Base-by-base conservation (phyloP, 208 protist species). In the Borovskyia barvae region DNA sequence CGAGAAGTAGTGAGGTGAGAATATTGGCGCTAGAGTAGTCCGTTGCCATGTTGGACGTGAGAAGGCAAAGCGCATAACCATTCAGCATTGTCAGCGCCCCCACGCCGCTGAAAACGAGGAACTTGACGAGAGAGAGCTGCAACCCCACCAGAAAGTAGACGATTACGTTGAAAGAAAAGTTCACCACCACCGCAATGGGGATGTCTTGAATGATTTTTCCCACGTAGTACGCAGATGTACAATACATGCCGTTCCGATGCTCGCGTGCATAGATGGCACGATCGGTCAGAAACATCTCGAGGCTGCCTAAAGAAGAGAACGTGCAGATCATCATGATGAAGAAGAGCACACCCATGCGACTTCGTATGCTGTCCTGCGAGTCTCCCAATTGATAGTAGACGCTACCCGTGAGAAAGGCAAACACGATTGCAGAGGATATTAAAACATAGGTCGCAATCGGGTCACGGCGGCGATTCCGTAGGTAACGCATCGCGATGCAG, bases 251-350 rank as follows among this genome's bases (percentile, higher is more conserved):
- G 35, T 77, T 84, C 50, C 70, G 40, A 42, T 88, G 85, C 69
- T 89, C 85, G 11, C 79, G 67, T 2, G 62, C 55, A 65, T 87
- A 89, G 32, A 89, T 66, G 26, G 74, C 67, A 19, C 76, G 69
- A 26, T 89, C 85, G 24, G 50, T 66, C 22, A 87, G 66, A 51
- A 87, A 82, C 48, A 79, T 48, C 54, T 68, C 75, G 3, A 92
- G 62, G 46, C 62, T 79, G 36, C 72, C 67, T 17, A 88, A 49
- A 14, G 66, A 66, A 2, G 72, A 82, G 65, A 90, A 85, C 32
- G 77, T 66, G 37, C 79, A 83, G 58, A 87, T 88, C 76, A 86
- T 85, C 57, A 75, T 73, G 22, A 87, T 62, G 41, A 91, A 83
- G 59, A 93, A 90, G 11, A 91, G 61, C 0, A 85, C 61, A 5